phyloP scores from a whole-genome alignment of 2,329 filamentous ascomycete species.

The Curvularia lunata region DNA sequence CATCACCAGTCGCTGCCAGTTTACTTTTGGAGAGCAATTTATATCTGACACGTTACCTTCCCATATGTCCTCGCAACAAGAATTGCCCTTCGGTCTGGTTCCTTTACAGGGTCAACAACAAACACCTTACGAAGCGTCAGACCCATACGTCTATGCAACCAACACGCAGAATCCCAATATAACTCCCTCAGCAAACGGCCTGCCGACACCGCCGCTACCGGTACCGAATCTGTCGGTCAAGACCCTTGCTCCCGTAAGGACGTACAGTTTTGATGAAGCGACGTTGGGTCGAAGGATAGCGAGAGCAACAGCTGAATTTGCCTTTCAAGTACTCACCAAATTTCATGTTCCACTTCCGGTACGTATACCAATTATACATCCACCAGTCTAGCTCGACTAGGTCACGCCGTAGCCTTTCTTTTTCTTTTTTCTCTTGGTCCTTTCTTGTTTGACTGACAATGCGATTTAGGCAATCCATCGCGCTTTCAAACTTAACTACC shows the following conservation, averaged over 20 bases:
- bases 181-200: conserved; percentile 35
- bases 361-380: background rate
- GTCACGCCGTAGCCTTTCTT: background rate
- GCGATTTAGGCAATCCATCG: conserved; percentile 45
- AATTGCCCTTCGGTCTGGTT: conserved; percentile 43
- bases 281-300: conserved; percentile 76
- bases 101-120: conserved; percentile 32
- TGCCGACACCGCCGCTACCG: conserved; percentile 31
- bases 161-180: conserved; percentile 34
- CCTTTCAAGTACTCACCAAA: conserved; percentile 64
- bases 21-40: conserved; percentile 22
- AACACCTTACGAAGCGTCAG: conserved; percentile 18
- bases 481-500: conserved; percentile 73
- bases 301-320: conserved; percentile 68
- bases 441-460: background rate
- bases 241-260: conserved; percentile 51
- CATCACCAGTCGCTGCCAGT: conserved; percentile 23
- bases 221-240: conserved; percentile 35
- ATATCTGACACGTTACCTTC: conserved; percentile 5
- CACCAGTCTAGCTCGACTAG: no score
- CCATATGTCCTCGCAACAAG: conserved; percentile 7
- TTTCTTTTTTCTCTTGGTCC: no score
- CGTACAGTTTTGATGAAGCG: conserved; percentile 67
- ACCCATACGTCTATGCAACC: conserved; percentile 30
- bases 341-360: conserved; percentile 31